phyloP scores from a whole-genome alignment of 176 grass and related monocot species.

The Carex myosuroides region DNA sequence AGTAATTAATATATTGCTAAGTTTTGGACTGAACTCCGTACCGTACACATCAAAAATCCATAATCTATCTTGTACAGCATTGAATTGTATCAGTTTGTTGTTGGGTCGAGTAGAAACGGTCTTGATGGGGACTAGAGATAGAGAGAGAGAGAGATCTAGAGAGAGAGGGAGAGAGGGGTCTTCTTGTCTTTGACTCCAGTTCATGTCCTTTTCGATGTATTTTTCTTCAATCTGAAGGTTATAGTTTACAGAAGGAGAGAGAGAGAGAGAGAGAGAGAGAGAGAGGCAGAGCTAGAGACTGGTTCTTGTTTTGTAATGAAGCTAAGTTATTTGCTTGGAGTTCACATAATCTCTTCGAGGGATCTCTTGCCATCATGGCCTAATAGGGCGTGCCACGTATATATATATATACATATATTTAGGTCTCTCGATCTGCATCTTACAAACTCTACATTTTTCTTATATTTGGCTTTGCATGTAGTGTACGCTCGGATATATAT shows the following conservation, averaged over 20 bases:
- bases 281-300: conserved; percentile 30
- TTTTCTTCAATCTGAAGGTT: conserved; percentile 89
- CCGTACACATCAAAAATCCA: neutral
- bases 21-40: neutral
- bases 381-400: neutral
- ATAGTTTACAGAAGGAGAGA: conserved; percentile 41
- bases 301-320: conserved; percentile 77
- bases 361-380: conserved; percentile 27
- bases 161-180: conserved; percentile 28
- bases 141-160: neutral
- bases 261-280: conserved; percentile 37
- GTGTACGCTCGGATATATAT: conserved; percentile 75
- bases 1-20: neutral
- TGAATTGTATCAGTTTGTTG: conserved; percentile 27
- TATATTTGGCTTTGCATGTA: conserved; percentile 69
- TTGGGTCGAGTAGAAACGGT: conserved; percentile 38
- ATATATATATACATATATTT: neutral
- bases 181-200: conserved; percentile 99
- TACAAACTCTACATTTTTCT: conserved; percentile 52
- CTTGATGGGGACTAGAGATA: conserved; percentile 28
- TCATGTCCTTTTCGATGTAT: conserved; percentile 64
- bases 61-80: neutral
- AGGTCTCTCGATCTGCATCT: conserved; percentile 1
- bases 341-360: conserved; percentile 58
- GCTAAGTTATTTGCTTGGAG: conserved; percentile 73